Evolutionary conservation across 1,139 yeast genomes (phyloP).

Genomic region (Lodderomyces metapsilosis): DNA sequence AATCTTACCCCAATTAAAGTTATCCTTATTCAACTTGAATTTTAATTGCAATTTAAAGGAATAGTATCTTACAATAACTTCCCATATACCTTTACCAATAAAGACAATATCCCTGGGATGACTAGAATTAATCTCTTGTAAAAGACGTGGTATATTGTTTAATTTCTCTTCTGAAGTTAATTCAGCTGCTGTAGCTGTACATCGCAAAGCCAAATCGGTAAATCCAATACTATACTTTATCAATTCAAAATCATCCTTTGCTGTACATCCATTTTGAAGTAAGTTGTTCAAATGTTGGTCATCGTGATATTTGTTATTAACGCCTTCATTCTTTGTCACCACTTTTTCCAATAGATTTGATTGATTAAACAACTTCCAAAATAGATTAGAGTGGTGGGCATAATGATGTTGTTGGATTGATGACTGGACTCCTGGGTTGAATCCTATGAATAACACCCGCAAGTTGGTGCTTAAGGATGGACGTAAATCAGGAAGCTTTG

Average conservation of each 20-base stretch:
- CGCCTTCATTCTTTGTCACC: background rate
- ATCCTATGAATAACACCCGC: conserved; percentile 63
- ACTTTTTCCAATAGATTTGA: conserved; percentile 42
- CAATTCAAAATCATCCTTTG: conserved; percentile 46
- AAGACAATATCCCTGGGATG: conserved; percentile 50
- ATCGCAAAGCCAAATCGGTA: conserved; percentile 67
- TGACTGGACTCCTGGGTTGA: conserved; percentile 71
- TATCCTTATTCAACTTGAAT: conserved; percentile 22
- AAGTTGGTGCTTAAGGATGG: conserved; percentile 34
- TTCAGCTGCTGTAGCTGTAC: conserved; percentile 62
- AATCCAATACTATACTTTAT: conserved; percentile 57
- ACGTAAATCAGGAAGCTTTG: conserved; percentile 24
- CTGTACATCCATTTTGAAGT: conserved; percentile 40
- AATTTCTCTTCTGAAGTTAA: conserved; percentile 52
- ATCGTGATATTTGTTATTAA: background rate
- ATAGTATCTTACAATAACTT: conserved; percentile 44
- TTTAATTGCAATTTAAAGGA: conserved; percentile 10
- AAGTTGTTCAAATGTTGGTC: conserved; percentile 5
- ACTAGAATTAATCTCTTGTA: conserved; percentile 40
- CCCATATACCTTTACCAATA: conserved; percentile 84
- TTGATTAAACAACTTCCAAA: conserved; percentile 66
- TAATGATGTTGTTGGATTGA: conserved; percentile 66
- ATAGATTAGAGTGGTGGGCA: conserved; percentile 68
- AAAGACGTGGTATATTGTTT: conserved; percentile 53
- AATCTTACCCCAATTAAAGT: conserved; percentile 57